Percentiles rank a stretch among this genome's conserved stretches.
Conservation (phyloP, 345 rosid species). For the Noccaea bulbosa region DNA sequence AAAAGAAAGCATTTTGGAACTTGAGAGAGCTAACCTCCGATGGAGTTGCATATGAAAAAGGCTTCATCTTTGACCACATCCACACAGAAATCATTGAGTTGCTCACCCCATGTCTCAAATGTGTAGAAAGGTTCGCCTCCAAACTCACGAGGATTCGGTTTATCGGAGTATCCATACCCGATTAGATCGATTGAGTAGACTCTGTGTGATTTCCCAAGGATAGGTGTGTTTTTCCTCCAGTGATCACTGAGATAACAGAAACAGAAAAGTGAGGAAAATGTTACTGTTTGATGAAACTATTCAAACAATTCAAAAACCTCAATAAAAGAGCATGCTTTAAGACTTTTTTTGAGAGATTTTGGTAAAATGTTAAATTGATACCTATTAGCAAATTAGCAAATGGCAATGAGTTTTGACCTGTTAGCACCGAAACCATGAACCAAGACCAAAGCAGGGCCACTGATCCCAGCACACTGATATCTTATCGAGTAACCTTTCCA, state of each 20-base stretch:
- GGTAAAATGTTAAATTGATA: conserved; percentile 40
- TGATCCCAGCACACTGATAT: conserved; percentile 71
- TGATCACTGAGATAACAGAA: conserved; percentile 58
- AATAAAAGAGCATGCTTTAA: neutral
- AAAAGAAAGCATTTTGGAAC: conserved; percentile 11
- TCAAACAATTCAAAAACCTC: neutral
- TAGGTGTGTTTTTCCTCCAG: conserved; percentile 82
- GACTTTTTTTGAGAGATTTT: conserved; percentile 1
- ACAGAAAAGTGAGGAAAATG: conserved; percentile 8
- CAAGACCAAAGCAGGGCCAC: conserved; percentile 83
- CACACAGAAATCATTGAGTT: conserved; percentile 73
- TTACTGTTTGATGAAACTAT: neutral
- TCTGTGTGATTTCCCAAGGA: conserved; percentile 74
- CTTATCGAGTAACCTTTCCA: conserved; percentile 90
- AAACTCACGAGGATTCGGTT: conserved; percentile 78
- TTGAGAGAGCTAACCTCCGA: conserved; percentile 66
- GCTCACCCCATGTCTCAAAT: conserved; percentile 86
- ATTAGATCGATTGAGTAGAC: conserved; percentile 86
- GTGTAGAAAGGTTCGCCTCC: conserved; percentile 70
- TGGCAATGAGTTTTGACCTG: conserved; percentile 69
- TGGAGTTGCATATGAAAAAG: conserved; percentile 87
- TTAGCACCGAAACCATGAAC: conserved; percentile 96
- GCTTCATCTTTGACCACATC: conserved; percentile 80
- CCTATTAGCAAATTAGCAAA: conserved; percentile 55
- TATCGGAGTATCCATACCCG: conserved; percentile 91